These are phyloP conservation scores for Halophytophthora batemanensis DNA, from an alignment of 352 stramenopile species.

Conservation along the genomic window DNA sequence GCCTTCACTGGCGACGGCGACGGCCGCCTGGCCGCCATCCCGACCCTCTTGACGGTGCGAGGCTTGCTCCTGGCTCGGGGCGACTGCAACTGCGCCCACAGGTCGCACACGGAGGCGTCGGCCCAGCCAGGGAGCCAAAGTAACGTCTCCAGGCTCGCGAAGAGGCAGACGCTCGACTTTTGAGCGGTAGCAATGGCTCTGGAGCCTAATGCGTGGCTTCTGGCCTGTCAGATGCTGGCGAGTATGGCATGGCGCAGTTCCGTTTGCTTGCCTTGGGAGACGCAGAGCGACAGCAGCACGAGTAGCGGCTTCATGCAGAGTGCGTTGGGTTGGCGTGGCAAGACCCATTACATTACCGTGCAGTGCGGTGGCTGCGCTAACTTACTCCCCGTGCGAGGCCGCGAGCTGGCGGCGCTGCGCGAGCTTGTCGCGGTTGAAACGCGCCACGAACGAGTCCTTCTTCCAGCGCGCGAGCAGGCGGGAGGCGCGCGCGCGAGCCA, in stretches of 20 bases:
- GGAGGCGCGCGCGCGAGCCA: slow-evolving; percentile 51
- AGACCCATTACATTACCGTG: too few species aligned
- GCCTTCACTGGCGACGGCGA: background rate
- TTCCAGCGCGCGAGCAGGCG: slow-evolving; percentile 63
- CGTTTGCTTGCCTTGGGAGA: too few species aligned
- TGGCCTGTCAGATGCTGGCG: too few species aligned
- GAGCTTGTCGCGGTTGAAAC: slow-evolving; percentile 77
- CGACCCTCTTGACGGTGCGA: background rate
- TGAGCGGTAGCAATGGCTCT: too few species aligned
- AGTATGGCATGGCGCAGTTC: too few species aligned
- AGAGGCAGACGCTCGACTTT: too few species aligned
- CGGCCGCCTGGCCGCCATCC: slow-evolving; percentile 8
- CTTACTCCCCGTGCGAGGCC: slow-evolving; percentile 18
- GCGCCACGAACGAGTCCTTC: slow-evolving; percentile 73
- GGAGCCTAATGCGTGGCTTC: too few species aligned
- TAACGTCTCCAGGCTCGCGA: too few species aligned
- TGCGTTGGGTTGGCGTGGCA: background rate
- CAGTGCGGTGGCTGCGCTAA: background rate
- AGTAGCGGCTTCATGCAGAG: too few species aligned
- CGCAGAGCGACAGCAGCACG: too few species aligned
- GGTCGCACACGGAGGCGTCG: slow-evolving; percentile 6
- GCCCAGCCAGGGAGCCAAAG: too few species aligned
- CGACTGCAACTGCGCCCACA: background rate
- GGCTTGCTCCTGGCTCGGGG: too few species aligned
- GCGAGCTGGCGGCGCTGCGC: slow-evolving; percentile 42